phyloP scores from a whole-genome alignment of 495 filamentous ascomycete species.

The Chaetomium cochliodes region DNA sequence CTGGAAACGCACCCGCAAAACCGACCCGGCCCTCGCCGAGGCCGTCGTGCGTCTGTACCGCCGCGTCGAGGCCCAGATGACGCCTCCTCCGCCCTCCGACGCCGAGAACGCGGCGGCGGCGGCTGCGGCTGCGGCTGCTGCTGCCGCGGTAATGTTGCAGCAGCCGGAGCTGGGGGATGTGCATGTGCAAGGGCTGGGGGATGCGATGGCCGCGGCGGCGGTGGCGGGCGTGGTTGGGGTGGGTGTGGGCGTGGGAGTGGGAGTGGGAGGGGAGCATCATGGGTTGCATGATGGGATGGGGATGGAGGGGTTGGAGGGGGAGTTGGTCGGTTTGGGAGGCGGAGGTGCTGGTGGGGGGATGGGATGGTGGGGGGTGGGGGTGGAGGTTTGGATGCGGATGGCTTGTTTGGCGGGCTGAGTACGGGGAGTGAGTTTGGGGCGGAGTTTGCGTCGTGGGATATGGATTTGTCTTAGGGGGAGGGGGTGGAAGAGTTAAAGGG shows the following conservation, averaged over 20 bases:
- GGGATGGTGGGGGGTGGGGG: conserved; percentile 37
- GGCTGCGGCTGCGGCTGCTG: conserved; percentile 22
- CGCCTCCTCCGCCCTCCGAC: conserved; percentile 36
- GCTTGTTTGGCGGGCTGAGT: conserved; percentile 40
- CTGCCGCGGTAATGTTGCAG: conserved; percentile 28
- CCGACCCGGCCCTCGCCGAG: conserved; percentile 62
- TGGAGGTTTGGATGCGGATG: conserved; percentile 35
- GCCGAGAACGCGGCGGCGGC: conserved; percentile 7
- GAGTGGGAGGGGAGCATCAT: conserved; percentile 1
- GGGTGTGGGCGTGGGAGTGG: too few species aligned
- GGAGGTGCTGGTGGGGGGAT: conserved; percentile 6
- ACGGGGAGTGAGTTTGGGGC: conserved; percentile 25
- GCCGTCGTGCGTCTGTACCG: conserved; percentile 72
- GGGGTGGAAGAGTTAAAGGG: background rate
- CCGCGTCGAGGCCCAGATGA: conserved; percentile 64
- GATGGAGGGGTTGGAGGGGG: conserved; percentile 19
- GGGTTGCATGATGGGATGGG: conserved; percentile 29
- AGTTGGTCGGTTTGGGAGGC: background rate
- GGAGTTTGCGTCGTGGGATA: conserved; percentile 32
- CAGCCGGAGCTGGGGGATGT: conserved; percentile 29
- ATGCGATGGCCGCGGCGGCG: conserved; percentile 38
- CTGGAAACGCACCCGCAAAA: conserved; percentile 59
- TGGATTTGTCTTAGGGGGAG: conserved; percentile 23
- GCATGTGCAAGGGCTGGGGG: conserved; percentile 30
- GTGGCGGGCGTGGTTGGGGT: too few species aligned